Conservation (phyloP, 2,329 filamentous ascomycete genomes). For the Colletotrichum neosansevieriae region DNA sequence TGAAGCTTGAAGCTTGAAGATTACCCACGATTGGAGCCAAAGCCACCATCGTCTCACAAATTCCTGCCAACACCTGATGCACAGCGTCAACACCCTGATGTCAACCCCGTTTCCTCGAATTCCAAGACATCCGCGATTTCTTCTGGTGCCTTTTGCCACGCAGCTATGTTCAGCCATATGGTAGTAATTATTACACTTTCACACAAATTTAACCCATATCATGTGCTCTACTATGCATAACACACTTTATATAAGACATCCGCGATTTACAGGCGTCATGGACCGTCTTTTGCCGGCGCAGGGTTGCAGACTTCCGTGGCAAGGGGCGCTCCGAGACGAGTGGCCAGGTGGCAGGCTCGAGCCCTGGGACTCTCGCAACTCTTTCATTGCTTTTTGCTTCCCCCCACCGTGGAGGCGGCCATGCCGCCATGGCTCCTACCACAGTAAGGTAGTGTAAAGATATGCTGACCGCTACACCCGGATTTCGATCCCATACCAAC, state of each 20-base stretch:
- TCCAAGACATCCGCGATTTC: too few relatives aligned
- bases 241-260: too few relatives aligned
- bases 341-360: conserved; percentile 12
- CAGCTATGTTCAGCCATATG: too few relatives aligned
- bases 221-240: too few relatives aligned
- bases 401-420: conserved; percentile 17
- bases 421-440: conserved; percentile 13
- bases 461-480: background rate
- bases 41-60: conserved; percentile 6
- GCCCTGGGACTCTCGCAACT: conserved; percentile 25
- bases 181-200: too few relatives aligned
- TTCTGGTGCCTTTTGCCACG: too few relatives aligned
- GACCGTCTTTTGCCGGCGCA: conserved; percentile 5
- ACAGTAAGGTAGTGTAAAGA: too few relatives aligned
- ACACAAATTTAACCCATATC: too few relatives aligned
- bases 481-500: background rate
- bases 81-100: too few relatives aligned
- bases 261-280: conserved; percentile 2
- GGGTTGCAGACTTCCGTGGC: conserved; percentile 28
- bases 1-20: background rate
- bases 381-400: conserved; percentile 29
- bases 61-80: background rate
- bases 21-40: conserved; percentile 6
- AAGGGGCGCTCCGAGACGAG: conserved; percentile 32
- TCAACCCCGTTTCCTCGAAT: too few relatives aligned